Percentiles rank a stretch among this genome's conserved stretches.
These are phyloP conservation scores for Akanthomyces dipterigenus DNA, from an alignment of 2,329 filamentous ascomycete species.

Conservation along the genomic window DNA sequence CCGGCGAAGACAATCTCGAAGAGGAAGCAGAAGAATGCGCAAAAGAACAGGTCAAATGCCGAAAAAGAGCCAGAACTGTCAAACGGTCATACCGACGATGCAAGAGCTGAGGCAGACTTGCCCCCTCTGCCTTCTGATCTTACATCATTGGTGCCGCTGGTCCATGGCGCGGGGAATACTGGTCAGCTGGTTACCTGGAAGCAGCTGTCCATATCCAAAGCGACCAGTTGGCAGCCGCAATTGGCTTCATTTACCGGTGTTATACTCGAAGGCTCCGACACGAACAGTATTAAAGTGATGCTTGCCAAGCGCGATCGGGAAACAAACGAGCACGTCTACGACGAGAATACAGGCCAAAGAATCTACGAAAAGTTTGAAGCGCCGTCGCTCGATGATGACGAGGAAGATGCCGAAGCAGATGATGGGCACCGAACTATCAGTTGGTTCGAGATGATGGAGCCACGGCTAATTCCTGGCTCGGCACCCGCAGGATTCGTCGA, in stretches of 20 bases:
- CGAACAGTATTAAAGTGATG: constrained; percentile 50
- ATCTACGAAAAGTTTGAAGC: constrained; percentile 75
- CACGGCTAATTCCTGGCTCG: constrained; percentile 51
- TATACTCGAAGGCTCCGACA: constrained; percentile 46
- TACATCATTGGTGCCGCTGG: constrained; percentile 44
- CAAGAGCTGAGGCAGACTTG: constrained; percentile 46
- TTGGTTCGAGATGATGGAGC: constrained; percentile 60
- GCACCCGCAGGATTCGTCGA: constrained; percentile 22
- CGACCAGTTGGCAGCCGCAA: constrained; percentile 60
- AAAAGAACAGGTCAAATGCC: constrained; percentile 26
- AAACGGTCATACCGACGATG: constrained; percentile 24
- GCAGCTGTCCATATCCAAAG: constrained; percentile 52
- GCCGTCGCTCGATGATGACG: constrained; percentile 55
- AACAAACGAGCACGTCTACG: constrained; percentile 51
- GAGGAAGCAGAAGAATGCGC: constrained; percentile 26
- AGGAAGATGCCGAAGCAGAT: constrained; percentile 48
- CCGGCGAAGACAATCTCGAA: constrained; percentile 10
- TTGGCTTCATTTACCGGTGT: constrained; percentile 59
- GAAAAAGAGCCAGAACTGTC: not conserved
- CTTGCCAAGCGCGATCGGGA: constrained; percentile 64
- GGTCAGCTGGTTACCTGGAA: constrained; percentile 67
- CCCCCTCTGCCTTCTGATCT: constrained; percentile 54
- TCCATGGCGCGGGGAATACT: constrained; percentile 38
- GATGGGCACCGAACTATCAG: constrained; percentile 54
- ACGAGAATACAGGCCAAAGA: constrained; percentile 62